Percentiles rank a stretch among this genome's conserved stretches.
These are phyloP conservation scores for Gossypium arboreum DNA, from an alignment of 345 rosid genomes.

Conservation along the genomic window DNA sequence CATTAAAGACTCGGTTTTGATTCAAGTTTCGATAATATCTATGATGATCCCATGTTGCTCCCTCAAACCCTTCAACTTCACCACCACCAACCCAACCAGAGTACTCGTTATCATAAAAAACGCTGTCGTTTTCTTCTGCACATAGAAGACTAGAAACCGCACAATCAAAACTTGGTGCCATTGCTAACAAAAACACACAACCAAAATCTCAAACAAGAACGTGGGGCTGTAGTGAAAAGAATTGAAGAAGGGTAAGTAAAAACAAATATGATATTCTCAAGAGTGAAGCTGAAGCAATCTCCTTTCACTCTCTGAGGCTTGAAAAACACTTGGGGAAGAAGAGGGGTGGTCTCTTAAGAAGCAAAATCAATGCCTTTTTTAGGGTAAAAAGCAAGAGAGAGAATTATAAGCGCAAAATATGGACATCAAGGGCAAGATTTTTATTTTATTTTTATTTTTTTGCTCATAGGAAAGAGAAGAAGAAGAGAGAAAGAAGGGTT, in stretches of 20 bases:
- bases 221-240: neutral
- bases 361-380: conserved; percentile 38
- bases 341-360: conserved; percentile 37
- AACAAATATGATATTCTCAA: conserved; percentile 7
- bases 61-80: conserved; percentile 32
- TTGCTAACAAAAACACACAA: conserved; percentile 16
- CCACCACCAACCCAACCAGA: conserved; percentile 15
- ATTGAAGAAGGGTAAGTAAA: neutral
- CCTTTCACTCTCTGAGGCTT: conserved; percentile 16
- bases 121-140: conserved; percentile 41
- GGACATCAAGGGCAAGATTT: conserved; percentile 9
- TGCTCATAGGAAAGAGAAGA: neutral
- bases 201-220: neutral
- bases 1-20: conserved; percentile 25
- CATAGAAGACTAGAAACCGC: conserved; percentile 51
- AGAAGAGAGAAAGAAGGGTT: neutral
- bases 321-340: conserved; percentile 28
- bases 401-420: conserved; percentile 9
- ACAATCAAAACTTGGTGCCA: conserved; percentile 64
- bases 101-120: conserved; percentile 37
- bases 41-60: conserved; percentile 25
- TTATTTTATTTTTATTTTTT: neutral
- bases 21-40: conserved; percentile 24
- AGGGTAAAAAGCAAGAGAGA: conserved; percentile 33
- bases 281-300: conserved; percentile 6